Evolutionary conservation across 495 filamentous ascomycete species (phyloP).

Genomic region (Tuber aestivum): DNA sequence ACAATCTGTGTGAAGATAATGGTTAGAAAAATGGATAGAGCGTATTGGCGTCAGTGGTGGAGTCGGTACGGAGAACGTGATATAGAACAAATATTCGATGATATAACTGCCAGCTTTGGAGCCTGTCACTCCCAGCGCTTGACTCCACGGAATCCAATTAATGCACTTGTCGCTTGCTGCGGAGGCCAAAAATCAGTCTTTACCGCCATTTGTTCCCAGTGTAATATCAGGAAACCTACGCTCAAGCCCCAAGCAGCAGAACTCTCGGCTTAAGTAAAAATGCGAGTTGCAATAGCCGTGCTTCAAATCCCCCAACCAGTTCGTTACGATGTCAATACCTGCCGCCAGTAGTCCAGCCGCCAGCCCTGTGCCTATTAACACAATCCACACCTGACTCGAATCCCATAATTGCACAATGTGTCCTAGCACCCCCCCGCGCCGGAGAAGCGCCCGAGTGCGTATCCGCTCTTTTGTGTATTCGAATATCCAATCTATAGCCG

Average conservation of each 20-base stretch:
- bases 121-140: conserved; percentile 56
- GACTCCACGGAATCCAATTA: conserved; percentile 81
- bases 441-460: conserved; percentile 67
- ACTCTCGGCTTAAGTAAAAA: conserved; percentile 83
- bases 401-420: conserved; percentile 67
- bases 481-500: conserved; percentile 99
- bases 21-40: neutral
- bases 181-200: conserved; percentile 1
- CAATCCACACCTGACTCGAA: conserved; percentile 82
- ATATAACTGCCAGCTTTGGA: conserved; percentile 66
- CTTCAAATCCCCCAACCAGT: conserved; percentile 93
- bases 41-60: neutral
- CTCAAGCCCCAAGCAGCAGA: conserved; percentile 90
- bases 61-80: conserved; percentile 64
- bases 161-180: conserved; percentile 65
- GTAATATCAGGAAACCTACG: conserved; percentile 45
- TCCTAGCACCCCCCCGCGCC: conserved; percentile 64
- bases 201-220: neutral
- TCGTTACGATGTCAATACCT: conserved; percentile 81
- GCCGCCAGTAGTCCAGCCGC: conserved; percentile 79
- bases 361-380: conserved; percentile 66
- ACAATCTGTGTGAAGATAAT: conserved; percentile 52
- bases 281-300: conserved; percentile 75
- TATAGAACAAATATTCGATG: conserved; percentile 79
- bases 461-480: conserved; percentile 97